Conservation (phyloP, 208 protist genomes). For the Acanthamoeba lenticulata region DNA sequence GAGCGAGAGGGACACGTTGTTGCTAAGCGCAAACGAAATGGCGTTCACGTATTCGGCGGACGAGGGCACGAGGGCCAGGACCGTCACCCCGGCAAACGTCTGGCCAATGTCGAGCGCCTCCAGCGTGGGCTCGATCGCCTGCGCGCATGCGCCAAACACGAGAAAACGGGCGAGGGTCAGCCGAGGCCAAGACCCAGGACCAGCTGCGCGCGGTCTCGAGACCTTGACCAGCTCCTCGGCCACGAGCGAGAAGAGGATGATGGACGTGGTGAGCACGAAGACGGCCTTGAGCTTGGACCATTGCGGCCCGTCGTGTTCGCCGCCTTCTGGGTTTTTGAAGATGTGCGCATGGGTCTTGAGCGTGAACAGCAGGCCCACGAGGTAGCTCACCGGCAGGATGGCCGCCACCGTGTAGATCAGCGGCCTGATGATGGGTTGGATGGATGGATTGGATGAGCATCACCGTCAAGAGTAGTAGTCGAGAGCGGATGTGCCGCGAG, state of each 20-base stretch:
- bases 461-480: no score
- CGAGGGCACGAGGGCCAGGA: slow-evolving; percentile 82
- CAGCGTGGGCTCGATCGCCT: slow-evolving; percentile 77
- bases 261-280: slow-evolving; percentile 68
- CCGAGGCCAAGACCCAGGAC: no score
- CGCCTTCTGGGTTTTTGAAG: slow-evolving; percentile 65
- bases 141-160: background rate
- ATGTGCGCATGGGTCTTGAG: slow-evolving; percentile 85
- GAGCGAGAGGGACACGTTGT: slow-evolving; percentile 82
- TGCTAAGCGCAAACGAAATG: slow-evolving; percentile 78
- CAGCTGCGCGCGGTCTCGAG: no score
- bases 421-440: background rate
- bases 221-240: slow-evolving; percentile 50
- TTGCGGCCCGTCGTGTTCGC: slow-evolving; percentile 60
- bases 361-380: slow-evolving; percentile 86
- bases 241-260: slow-evolving; percentile 74
- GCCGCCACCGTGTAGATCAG: slow-evolving; percentile 76
- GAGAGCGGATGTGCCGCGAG: no score
- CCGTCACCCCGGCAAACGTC: slow-evolving; percentile 81
- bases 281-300: slow-evolving; percentile 77
- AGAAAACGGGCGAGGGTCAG: slow-evolving; percentile 79
- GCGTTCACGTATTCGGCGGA: slow-evolving; percentile 86
- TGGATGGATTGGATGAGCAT: no score
- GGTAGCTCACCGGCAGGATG: slow-evolving; percentile 80
- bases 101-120: slow-evolving; percentile 76